Evolutionary conservation across 140 eudicot species (phyloP).

Genomic region (Flaveria floridana): DNA sequence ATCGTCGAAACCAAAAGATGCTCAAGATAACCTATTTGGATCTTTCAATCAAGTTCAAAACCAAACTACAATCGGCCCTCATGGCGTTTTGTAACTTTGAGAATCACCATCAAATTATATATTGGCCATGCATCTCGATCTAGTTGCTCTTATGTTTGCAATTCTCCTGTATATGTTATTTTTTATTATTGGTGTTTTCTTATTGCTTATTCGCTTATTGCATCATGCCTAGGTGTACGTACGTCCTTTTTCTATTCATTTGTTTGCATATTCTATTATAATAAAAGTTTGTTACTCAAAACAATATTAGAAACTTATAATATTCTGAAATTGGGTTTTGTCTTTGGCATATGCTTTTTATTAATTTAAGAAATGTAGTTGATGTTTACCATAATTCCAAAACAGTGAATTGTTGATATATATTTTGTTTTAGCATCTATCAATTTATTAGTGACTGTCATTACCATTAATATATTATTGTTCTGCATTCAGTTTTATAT

Average conservation of each 20-base stretch:
- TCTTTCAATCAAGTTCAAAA: constrained; percentile 5
- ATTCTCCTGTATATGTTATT: neutral
- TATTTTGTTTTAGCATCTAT: neutral
- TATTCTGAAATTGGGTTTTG: neutral
- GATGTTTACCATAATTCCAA: neutral
- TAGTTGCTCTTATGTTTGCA: neutral
- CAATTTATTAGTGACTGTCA: neutral
- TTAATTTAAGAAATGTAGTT: neutral
- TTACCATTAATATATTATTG: neutral
- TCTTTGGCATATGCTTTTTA: neutral
- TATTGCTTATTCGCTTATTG: neutral
- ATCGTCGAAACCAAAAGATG: neutral
- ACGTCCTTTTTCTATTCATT: neutral
- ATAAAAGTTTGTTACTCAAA: neutral
- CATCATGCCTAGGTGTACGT: neutral
- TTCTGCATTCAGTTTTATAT: neutral
- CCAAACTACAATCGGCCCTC: neutral
- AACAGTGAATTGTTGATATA: neutral
- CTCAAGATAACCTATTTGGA: neutral
- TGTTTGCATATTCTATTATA: neutral
- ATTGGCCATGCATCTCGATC: neutral
- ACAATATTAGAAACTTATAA: neutral
- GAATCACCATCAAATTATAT: neutral
- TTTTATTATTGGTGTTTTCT: neutral
- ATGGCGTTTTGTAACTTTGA: neutral